Conservation (phyloP, 208 protist species). For the Entamoeba invadens region DNA sequence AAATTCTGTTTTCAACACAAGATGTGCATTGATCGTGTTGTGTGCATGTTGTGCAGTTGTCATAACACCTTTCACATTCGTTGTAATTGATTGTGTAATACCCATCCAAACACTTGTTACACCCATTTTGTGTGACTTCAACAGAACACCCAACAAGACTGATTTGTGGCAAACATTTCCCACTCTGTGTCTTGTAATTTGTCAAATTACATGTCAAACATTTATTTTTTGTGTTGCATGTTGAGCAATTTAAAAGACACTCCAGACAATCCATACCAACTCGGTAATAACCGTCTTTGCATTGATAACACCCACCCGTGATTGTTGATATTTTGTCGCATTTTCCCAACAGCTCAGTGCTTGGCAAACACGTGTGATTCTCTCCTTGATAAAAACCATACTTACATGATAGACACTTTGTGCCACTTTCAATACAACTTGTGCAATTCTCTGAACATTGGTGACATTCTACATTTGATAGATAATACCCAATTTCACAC, state of each 20-base stretch:
- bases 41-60: neutral
- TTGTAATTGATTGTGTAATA: neutral
- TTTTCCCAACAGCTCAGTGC: neutral
- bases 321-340: neutral
- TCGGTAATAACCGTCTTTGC: neutral
- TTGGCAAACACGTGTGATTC: neutral
- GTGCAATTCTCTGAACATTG: neutral
- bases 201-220: neutral
- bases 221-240: neutral
- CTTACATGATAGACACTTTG: neutral
- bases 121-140: neutral
- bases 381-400: neutral
- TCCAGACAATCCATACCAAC: neutral
- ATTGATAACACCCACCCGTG: neutral
- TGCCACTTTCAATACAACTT: neutral
- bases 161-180: neutral
- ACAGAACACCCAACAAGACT: neutral
- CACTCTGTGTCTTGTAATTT: neutral
- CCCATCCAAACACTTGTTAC: neutral
- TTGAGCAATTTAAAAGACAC: neutral
- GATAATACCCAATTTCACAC: neutral
- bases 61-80: neutral
- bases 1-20: neutral
- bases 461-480: neutral
- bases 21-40: neutral